Percentiles rank a stretch among this genome's conserved stretches.
phyloP scores from a whole-genome alignment of 768 basidiomycete species.

The Xerocomus spinulosus region DNA sequence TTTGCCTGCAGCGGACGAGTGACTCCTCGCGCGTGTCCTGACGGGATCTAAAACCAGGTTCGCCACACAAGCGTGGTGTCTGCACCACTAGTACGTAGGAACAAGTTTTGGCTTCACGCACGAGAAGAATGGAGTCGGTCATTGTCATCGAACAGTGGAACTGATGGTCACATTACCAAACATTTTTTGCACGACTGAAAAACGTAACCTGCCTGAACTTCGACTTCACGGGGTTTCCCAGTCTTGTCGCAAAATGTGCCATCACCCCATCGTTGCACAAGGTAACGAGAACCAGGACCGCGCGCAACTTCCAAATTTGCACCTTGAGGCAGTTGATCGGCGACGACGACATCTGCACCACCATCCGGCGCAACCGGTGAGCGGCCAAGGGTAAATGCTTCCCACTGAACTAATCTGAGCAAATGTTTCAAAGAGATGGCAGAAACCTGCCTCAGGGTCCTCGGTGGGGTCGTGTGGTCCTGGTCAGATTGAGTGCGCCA shows the following conservation, averaged over 20 bases:
- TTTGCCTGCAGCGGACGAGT: conserved; percentile 73
- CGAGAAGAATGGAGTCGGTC: conserved; percentile 83
- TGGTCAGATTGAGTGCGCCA: conserved; percentile 30
- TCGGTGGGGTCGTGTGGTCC: conserved; percentile 77
- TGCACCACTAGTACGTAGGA: conserved; percentile 92
- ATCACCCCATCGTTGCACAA: conserved; percentile 87
- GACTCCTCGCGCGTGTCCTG: conserved; percentile 63
- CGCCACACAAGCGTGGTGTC: conserved; percentile 89
- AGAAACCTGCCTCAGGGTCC: conserved; percentile 67
- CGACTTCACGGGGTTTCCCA: conserved; percentile 79
- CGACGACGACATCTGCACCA: conserved; percentile 60
- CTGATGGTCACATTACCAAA: conserved; percentile 35
- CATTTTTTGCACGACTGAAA: conserved; percentile 1
- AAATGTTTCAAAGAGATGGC: conserved; percentile 20
- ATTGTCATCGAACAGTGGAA: conserved; percentile 96
- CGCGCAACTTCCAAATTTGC: conserved; percentile 74
- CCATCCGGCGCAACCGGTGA: conserved; percentile 58
- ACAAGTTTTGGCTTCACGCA: conserved; percentile 93
- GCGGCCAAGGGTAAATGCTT: conserved; percentile 72
- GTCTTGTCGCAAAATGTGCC: conserved; percentile 95
- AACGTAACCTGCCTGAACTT: conserved; percentile 74
- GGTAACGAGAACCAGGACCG: conserved; percentile 79
- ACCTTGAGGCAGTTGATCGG: conserved; percentile 59
- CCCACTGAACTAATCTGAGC: conserved; percentile 48
- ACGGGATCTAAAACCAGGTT: conserved; percentile 86